A percentile compares a stretch with the other conserved stretches of the same genome.
These are phyloP conservation scores for Glonium stellatum DNA, from an alignment of 495 filamentous ascomycete species.

Conservation along the genomic window DNA sequence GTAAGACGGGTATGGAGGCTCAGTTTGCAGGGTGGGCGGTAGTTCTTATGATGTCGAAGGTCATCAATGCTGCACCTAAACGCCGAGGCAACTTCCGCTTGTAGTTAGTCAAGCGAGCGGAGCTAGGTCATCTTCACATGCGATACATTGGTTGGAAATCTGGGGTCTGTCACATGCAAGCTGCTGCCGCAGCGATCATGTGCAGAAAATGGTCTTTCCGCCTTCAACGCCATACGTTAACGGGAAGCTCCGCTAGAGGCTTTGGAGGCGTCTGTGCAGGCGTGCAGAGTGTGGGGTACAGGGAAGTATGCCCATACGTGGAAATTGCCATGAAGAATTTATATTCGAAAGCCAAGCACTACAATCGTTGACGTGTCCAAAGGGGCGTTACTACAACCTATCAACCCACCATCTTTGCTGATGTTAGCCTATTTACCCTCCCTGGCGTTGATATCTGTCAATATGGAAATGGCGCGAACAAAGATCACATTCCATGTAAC, in stretches of 20 bases:
- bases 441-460: background rate
- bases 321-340: too few species aligned
- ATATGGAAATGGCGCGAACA: background rate
- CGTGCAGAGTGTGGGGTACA: too few species aligned
- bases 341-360: too few species aligned
- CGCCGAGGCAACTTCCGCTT: constrained; percentile 5
- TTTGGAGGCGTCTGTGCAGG: too few species aligned
- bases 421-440: too few species aligned
- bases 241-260: background rate
- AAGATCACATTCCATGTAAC: background rate
- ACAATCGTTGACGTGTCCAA: too few species aligned
- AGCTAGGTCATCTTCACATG: background rate
- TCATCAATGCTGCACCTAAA: background rate
- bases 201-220: background rate
- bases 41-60: constrained; percentile 12
- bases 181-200: background rate
- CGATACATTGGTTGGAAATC: constrained; percentile 1
- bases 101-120: background rate
- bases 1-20: background rate
- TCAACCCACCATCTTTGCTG: too few species aligned
- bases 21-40: background rate
- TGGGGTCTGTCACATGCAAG: constrained; percentile 23
- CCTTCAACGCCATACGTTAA: background rate
- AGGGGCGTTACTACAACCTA: too few species aligned
- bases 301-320: too few species aligned